Evolutionary conservation across 306 rosid genomes (phyloP), one percentile per base, ranked within the genome.

Genomic region (Dicorynia guianensis): DNA sequence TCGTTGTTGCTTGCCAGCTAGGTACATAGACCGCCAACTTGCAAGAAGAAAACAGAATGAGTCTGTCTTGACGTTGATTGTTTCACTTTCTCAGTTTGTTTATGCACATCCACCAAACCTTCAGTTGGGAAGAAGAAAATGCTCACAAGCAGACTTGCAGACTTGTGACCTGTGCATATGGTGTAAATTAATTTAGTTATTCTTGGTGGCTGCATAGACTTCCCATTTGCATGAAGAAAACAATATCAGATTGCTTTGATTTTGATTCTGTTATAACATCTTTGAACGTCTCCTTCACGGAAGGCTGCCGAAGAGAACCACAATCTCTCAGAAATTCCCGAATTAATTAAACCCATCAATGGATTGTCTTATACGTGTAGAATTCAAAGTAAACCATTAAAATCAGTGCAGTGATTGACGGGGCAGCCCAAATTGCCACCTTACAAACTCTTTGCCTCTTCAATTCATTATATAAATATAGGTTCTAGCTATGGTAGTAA

Each of bases 341-440:
- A 56, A 56, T 20, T 5, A 56, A 56, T 11, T 3, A 7, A 8
- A 15, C 17, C 48, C 44, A 35, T 35, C 1, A 18, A 54, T 18
- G 13, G 25, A 65, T 25, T 7, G 36, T 35, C 44, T 30, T 55
- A 58, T 7, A 2, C 35, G 19, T 72, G n/a, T 25, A 3, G 46
- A 61, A 61, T 43, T 34, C 3, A 56, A 71, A 6, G 10, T 2
- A 33, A 46, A 47, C 5, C 47, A n/a, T 57, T 25, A 15, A 43
- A 8, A 52, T 62, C 8, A 5, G 17, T 48, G 67, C 76, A 80
- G 76, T 68, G 61, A 61, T 75, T 80, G 50, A 61, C 72, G 82
- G 80, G 30, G 30, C 30, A 54, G 38, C 2, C 3, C 18, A 59
- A 67, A 80, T 10, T 17, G 10, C 2, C 7, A n/a, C 19, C 20